Conservation (phyloP, 129 eudicot genomes). For the Flaveria sonorensis region DNA sequence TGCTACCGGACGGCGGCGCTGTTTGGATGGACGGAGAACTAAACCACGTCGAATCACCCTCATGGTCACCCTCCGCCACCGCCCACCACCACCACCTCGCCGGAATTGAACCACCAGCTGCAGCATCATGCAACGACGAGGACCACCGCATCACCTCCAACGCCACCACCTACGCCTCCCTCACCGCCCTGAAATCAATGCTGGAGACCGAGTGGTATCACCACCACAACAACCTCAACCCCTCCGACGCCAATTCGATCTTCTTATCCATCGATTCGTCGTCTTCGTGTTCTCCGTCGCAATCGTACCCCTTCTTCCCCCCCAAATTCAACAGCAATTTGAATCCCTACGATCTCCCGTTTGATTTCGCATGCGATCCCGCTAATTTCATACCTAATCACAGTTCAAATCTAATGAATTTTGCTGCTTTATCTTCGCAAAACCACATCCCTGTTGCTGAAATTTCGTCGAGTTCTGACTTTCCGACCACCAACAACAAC, state of each 20-base stretch:
- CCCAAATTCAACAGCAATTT: conserved; percentile 26
- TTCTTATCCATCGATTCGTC: conserved; percentile 51
- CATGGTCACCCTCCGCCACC: conserved; percentile 36
- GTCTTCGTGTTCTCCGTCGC: conserved; percentile 57
- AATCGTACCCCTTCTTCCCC: conserved; percentile 36
- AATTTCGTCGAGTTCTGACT: conserved; percentile 39
- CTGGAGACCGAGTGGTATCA: conserved; percentile 63
- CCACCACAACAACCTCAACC: conserved; percentile 14
- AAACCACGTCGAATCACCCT: conserved; percentile 40
- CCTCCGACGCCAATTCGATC: conserved; percentile 26
- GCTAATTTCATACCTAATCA: conserved; percentile 34
- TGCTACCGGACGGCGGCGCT: conserved; percentile 48
- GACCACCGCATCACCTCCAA: conserved; percentile 17
- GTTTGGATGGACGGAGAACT: conserved; percentile 47
- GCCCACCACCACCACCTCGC: neutral
- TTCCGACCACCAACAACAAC: conserved; percentile 31
- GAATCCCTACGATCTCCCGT: conserved; percentile 33
- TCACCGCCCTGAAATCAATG: conserved; percentile 57
- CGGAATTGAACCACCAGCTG: conserved; percentile 7
- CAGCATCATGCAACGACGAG: conserved; percentile 9
- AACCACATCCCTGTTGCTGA: conserved; percentile 22
- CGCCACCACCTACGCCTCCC: conserved; percentile 30
- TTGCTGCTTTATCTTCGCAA: conserved; percentile 29
- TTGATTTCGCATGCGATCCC: conserved; percentile 49
- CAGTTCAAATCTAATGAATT: conserved; percentile 31